These are phyloP conservation scores for Pythium vanterpoolii DNA, from an alignment of 352 stramenopile genomes.

Conservation along the genomic window DNA sequence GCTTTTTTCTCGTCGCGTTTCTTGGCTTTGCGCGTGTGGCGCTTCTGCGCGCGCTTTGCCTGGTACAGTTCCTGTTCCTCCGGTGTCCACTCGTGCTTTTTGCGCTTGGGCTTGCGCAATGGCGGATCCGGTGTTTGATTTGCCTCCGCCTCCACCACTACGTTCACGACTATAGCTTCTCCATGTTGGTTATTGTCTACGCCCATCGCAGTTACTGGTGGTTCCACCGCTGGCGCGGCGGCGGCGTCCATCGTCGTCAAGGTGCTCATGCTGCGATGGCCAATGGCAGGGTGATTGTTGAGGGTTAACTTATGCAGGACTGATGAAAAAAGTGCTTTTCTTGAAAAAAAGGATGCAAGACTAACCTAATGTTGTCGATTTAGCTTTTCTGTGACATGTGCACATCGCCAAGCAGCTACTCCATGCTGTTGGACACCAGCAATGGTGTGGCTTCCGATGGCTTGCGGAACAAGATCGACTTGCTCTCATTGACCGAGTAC, in stretches of 20 bases:
- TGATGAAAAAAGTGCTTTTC: conserved; percentile 13
- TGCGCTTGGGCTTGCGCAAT: conserved; percentile 16
- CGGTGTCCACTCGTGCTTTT: conserved; percentile 21
- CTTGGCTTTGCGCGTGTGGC: conserved; percentile 43
- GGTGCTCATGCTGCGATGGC: background rate
- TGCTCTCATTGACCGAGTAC: conserved; percentile 59
- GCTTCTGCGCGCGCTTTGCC: conserved; percentile 39
- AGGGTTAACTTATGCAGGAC: conserved; percentile 3
- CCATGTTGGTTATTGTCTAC: background rate
- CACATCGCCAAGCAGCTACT: conserved; percentile 29
- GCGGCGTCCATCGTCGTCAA: background rate
- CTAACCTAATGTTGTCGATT: conserved; percentile 10
- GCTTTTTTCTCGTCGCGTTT: conserved; percentile 38
- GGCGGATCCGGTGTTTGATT: background rate
- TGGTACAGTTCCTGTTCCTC: conserved; percentile 24
- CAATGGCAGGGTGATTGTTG: background rate
- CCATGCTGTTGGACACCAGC: conserved; percentile 58
- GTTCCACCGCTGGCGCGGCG: background rate
- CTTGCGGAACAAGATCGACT: conserved; percentile 84
- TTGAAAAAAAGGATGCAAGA: background rate
- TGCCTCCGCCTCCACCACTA: background rate
- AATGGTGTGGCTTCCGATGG: conserved; percentile 66
- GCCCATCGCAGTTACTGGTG: background rate
- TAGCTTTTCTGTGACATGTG: conserved; percentile 23
- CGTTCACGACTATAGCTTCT: background rate